Evolutionary conservation across 2,329 filamentous ascomycete species (phyloP).

Genomic region (Reticulascus tulasneorum): DNA sequence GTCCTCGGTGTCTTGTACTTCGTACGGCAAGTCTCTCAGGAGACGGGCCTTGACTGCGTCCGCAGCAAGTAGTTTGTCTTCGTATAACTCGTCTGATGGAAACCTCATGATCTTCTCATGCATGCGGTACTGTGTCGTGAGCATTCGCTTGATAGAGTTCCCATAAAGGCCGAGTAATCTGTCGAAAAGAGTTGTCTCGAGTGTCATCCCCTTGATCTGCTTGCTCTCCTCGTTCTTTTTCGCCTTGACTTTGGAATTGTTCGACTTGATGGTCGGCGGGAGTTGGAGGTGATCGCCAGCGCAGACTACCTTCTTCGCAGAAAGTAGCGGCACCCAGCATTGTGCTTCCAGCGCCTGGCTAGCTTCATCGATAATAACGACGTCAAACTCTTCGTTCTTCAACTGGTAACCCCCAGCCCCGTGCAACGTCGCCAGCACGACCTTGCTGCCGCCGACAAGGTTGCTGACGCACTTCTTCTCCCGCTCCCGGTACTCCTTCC

Average conservation of each 20-base stretch:
- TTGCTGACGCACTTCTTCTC: slow-evolving; percentile 77
- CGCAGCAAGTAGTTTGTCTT: slow-evolving; percentile 73
- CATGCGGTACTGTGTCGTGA: slow-evolving; percentile 98
- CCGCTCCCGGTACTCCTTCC: slow-evolving; percentile 83
- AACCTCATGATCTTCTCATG: slow-evolving; percentile 94
- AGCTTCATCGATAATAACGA: slow-evolving; percentile 93
- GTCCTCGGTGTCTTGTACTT: slow-evolving; percentile 76
- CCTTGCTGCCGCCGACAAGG: slow-evolving; percentile 72
- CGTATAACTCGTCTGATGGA: slow-evolving; percentile 85
- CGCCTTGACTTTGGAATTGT: slow-evolving; percentile 47
- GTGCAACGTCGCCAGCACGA: slow-evolving; percentile 89
- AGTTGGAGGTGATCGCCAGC: slow-evolving; percentile 94
- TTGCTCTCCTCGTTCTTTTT: slow-evolving; percentile 28
- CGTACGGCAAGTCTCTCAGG: slow-evolving; percentile 73
- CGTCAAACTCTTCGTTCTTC: slow-evolving; percentile 77
- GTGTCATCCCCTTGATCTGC: slow-evolving; percentile 50
- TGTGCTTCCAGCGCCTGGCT: slow-evolving; percentile 94
- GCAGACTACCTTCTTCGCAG: slow-evolving; percentile 78
- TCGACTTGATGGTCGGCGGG: slow-evolving; percentile 88
- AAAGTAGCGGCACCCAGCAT: slow-evolving; percentile 88
- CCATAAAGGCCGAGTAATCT: slow-evolving; percentile 80
- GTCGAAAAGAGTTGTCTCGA: slow-evolving; percentile 93
- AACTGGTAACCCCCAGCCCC: slow-evolving; percentile 85
- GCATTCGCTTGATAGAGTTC: slow-evolving; percentile 80
- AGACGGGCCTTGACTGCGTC: slow-evolving; percentile 72